Base-by-base conservation (phyloP, 345 rosid genomes). In the Pistacia vera region DNA sequence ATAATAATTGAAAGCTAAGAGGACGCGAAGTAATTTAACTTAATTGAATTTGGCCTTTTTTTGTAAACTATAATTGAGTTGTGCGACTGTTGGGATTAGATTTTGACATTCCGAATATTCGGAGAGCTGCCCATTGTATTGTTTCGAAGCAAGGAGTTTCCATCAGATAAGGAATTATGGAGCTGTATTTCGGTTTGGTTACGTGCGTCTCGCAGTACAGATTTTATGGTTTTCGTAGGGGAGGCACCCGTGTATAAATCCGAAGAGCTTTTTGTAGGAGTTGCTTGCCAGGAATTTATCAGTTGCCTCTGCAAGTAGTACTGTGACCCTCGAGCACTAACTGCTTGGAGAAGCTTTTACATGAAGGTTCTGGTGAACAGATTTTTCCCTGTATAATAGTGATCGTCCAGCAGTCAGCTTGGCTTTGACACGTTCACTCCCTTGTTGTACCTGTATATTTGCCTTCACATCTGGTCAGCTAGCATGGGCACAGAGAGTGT, bases 361-460 rank as follows among this genome's bases (percentile, higher is more conserved):
- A 41, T 22, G 88, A 83, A 70, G 85, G 83, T 66, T 83, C 75
- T 10, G 49, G 76, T 59, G 75, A 75, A 14, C 78, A 38, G 62
- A 70, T 75, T 61, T 83, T 84, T 41, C 87, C 89, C 28, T 77
- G 59, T 18, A 44, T 92, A 60, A 84, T 78, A 90, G 74, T n/a
- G 80, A 74, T n/a, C 48, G 94, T 97, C 73, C 97, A 82, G 98
- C 94, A 0, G 84, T 92, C 20, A 83, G 88, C 81, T 88, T 92
- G 80, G 93, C 97, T 48, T 71, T 94, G 84, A 84, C 90, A 2
- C 92, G 91, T 56, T 88, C 97, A 0, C 94, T n/a, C 77, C 16
- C 79, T 92, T 7, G 33, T 94, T 22, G 71, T 91, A 64, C 93
- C 98, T 0, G 82, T 77, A 58, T 87, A 33, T 73, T 97, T 74